Evolutionary conservation across 306 rosid species (phyloP).

Genomic region (Glycyrrhiza uralensis): DNA sequence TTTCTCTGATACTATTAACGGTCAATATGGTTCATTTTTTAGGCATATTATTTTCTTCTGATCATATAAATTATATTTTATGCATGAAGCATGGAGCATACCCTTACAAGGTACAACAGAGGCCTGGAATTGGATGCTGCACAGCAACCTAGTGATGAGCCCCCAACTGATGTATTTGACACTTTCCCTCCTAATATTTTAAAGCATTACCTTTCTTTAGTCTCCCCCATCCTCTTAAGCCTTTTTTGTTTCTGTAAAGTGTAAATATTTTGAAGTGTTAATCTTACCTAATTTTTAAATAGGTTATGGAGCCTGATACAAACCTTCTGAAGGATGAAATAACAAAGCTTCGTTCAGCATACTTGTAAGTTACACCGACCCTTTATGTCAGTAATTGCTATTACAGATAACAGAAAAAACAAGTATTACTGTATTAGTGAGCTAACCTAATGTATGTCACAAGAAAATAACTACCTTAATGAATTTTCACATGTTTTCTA

Average conservation of each 20-base stretch:
- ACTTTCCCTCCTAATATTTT: not conserved
- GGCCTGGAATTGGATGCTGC: slow-evolving; percentile 23
- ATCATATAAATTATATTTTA: slow-evolving; percentile 5
- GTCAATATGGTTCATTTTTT: not conserved
- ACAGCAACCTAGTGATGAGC: slow-evolving; percentile 25
- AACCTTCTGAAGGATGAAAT: slow-evolving; percentile 39
- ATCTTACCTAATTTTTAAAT: slow-evolving; percentile 5
- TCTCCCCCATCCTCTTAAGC: not conserved
- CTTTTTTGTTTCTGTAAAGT: not conserved
- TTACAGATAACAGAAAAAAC: not conserved
- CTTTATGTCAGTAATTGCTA: not conserved
- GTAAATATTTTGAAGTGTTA: not conserved
- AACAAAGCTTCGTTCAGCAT: slow-evolving; percentile 39
- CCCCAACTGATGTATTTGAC: slow-evolving; percentile 26
- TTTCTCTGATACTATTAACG: too few species aligned
- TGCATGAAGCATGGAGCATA: slow-evolving; percentile 64
- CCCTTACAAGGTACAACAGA: slow-evolving; percentile 50
- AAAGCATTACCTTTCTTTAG: not conserved
- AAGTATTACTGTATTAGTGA: not conserved
- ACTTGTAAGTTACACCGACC: slow-evolving; percentile 44
- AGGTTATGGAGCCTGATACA: slow-evolving; percentile 29
- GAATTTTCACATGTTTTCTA: not conserved
- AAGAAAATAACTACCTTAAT: not conserved
- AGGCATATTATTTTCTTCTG: not conserved
- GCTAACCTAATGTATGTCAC: not conserved